phyloP scores from a whole-genome alignment of 169 alveolate species.

The Plasmodium yoelii region DNA sequence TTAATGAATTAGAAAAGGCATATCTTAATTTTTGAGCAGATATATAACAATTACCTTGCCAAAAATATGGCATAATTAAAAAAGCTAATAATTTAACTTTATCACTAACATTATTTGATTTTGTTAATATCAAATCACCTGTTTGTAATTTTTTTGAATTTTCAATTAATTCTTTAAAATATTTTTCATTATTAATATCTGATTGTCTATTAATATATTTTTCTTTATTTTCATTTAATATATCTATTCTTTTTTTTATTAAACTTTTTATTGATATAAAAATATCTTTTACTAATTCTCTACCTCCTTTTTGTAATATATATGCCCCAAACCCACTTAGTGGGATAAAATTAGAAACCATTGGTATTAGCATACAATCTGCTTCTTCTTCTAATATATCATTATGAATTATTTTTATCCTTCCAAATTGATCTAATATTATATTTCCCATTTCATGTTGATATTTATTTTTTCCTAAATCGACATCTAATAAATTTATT shows the following conservation, averaged over 20 bases:
- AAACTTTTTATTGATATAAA: slow-evolving; percentile 37
- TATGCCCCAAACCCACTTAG: slow-evolving; percentile 75
- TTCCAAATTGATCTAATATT: slow-evolving; percentile 49
- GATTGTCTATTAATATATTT: slow-evolving; percentile 16
- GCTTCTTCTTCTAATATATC: slow-evolving; percentile 74
- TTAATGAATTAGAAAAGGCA: slow-evolving; percentile 66
- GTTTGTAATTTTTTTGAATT: slow-evolving; percentile 61
- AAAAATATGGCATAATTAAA: slow-evolving; percentile 75
- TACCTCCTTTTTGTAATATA: slow-evolving; percentile 70
- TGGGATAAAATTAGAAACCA: slow-evolving; percentile 75
- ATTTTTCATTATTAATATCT: slow-evolving; percentile 19
- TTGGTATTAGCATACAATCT: slow-evolving; percentile 75
- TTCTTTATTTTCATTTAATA: slow-evolving; percentile 60
- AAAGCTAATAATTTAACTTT: slow-evolving; percentile 73
- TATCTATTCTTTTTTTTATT: slow-evolving; percentile 74
- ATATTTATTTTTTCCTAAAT: slow-evolving; percentile 7
- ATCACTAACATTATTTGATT: slow-evolving; percentile 63
- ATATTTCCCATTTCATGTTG: slow-evolving; percentile 72
- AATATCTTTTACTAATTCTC: slow-evolving; percentile 73
- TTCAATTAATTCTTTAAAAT: slow-evolving; percentile 37
- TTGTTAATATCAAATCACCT: slow-evolving; percentile 65
- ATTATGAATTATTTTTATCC: slow-evolving; percentile 55
- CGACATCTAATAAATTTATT: slow-evolving; percentile 10
- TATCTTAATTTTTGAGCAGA: slow-evolving; percentile 73
- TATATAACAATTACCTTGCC: slow-evolving; percentile 75